Base-by-base conservation (phyloP, 306 rosid genomes). In the Quercus berberidifolia region DNA sequence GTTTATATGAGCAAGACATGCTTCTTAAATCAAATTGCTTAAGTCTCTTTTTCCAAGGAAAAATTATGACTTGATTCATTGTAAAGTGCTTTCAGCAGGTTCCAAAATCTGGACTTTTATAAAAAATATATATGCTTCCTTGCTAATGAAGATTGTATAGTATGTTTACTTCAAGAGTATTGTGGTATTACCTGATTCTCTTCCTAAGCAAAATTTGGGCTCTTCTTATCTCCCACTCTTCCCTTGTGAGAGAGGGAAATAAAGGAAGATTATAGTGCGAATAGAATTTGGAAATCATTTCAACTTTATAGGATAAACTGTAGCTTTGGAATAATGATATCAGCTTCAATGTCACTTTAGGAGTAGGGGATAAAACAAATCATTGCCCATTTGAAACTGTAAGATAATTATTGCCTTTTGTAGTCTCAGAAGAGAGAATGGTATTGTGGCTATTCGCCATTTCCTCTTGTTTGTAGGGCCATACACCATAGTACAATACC, bases 21-120 rank as follows among this genome's bases (percentile, higher is more conserved):
- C 81, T 85, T 59, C 81, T 76, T 74, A 82, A 5, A 20, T 74
- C 15, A 67, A 75, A 57, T 79, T 56, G 25, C 46, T 38, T 38
- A 0, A 51, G 77, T 49, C 63, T 80, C 23, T n/a, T 30, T 11
- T n/a, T 49, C 26, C 64, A 17, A 14, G 51, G 9, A 78, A 64
- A 63, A 64, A 56, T 77, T 43, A 75, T 30, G 30, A 12, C 33
- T 81, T 84, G 46, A 35, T 74, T 79, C 49, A 21, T 69, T 79
- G 85, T 79, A 74, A 74, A 74, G 77, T 73, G 18, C 78, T 62
- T 51, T 77, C 49, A n/a, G 41, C 5, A 4, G 31, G 51, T 35
- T 38, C 46, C 46, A 38, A 38, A 38, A 38, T 38, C 46, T 38
- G 46, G 46, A 38, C 19, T 70, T 23, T 41, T 21, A 2, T 51